phyloP scores from a whole-genome alignment of 148 eudicot genomes.

The Heliamphora exappendiculata region DNA sequence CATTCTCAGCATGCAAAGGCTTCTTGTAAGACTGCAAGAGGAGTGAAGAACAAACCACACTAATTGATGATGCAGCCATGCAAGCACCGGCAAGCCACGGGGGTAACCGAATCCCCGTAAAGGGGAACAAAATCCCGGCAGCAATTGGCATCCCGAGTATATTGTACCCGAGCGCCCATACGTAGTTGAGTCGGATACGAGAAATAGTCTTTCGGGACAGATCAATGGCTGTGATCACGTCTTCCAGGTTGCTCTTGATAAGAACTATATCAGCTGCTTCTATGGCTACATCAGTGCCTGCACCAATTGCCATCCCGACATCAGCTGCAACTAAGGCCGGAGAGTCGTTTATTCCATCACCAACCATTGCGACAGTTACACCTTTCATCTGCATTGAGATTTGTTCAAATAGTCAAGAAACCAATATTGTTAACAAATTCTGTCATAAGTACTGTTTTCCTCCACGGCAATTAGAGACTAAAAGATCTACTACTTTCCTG shows the following conservation, averaged over 20 bases:
- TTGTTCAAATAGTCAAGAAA: background rate
- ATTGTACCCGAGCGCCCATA: slow-evolving; percentile 97
- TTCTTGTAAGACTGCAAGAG: slow-evolving; percentile 87
- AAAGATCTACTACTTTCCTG: too few species aligned
- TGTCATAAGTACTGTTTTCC: too few species aligned
- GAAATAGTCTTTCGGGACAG: slow-evolving; percentile 78
- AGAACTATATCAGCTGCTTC: slow-evolving; percentile 96
- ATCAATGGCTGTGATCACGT: slow-evolving; percentile 88
- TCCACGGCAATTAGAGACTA: too few species aligned
- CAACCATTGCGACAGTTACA: slow-evolving; percentile 80
- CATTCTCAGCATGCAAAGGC: slow-evolving; percentile 34
- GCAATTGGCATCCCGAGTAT: slow-evolving; percentile 88
- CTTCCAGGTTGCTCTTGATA: slow-evolving; percentile 83
- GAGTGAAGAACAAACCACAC: slow-evolving; percentile 93
- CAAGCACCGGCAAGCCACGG: slow-evolving; percentile 99
- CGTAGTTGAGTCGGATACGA: slow-evolving; percentile 72
- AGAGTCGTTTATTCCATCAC: slow-evolving; percentile 98
- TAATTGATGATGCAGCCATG: slow-evolving; percentile 95
- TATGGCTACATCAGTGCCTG: slow-evolving; percentile 92
- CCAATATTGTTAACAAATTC: too few species aligned
- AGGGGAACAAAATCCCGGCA: slow-evolving; percentile 78
- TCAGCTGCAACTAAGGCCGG: slow-evolving; percentile 93
- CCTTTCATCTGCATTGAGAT: slow-evolving; percentile 59
- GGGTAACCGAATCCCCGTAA: slow-evolving; percentile 77
- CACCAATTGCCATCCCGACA: slow-evolving; percentile 97